These are phyloP conservation scores for Penicillium lagena DNA, from an alignment of 495 filamentous ascomycete species.

Conservation along the genomic window DNA sequence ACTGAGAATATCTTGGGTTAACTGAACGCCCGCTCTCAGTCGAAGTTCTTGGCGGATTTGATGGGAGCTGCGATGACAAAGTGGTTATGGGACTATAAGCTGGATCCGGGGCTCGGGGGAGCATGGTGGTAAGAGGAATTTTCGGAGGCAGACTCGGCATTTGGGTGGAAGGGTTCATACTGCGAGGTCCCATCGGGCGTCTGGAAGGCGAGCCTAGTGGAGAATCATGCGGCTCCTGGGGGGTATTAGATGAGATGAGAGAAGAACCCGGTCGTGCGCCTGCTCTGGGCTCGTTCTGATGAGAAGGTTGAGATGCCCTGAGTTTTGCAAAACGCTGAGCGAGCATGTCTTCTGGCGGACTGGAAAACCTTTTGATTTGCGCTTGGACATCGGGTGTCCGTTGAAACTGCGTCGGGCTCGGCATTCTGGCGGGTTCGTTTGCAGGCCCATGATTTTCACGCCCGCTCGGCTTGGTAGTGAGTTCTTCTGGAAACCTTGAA, in stretches of 20 bases:
- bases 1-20: constrained; percentile 32
- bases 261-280: constrained; percentile 22
- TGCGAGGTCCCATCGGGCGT: constrained; percentile 48
- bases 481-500: constrained; percentile 5
- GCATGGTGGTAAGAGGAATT: constrained; percentile 47
- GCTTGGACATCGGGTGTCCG: constrained; percentile 10
- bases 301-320: constrained; percentile 19
- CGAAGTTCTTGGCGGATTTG: constrained; percentile 45
- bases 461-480: constrained; percentile 8
- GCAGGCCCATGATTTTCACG: constrained; percentile 17
- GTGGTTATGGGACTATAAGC: constrained; percentile 69
- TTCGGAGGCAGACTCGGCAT: constrained; percentile 48
- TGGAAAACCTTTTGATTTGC: constrained; percentile 18
- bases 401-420: constrained; percentile 37
- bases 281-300: constrained; percentile 24
- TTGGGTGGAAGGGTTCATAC: constrained; percentile 42
- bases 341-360: constrained; percentile 29
- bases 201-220: constrained; percentile 12
- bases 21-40: constrained; percentile 32
- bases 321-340: constrained; percentile 43
- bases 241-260: constrained; percentile 17
- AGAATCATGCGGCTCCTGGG: constrained; percentile 11
- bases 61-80: constrained; percentile 33
- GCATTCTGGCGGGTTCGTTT: constrained; percentile 28
- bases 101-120: constrained; percentile 77